Base-by-base conservation (phyloP, 2,329 filamentous ascomycete species). In the Colletotrichum scovillei region DNA sequence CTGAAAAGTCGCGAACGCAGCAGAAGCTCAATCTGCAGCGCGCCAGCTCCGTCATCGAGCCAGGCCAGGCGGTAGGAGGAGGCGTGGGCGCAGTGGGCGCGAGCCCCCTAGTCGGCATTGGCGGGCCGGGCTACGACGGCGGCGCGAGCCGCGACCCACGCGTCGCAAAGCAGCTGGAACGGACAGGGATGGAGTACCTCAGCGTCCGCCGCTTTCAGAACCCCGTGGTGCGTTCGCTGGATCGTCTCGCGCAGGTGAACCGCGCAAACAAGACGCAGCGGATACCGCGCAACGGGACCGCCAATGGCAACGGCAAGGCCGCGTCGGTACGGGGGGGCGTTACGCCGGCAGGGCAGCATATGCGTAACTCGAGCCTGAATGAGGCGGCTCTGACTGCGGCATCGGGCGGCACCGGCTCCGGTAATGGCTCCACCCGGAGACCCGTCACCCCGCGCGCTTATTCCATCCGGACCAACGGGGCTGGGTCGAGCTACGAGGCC, bases 1-100 rank as follows among this genome's bases (percentile, higher is more conserved):
- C 87, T 1, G 88, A 90, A 72, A 87, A 89, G 76, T 93, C 91
- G 67, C 88, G 93, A 16, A 94, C 92, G 1, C 92, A 94, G 81
- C 92, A 94, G 80, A 95, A 95, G 78, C 85, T 95, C 16, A 92
- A 94, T 82, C 86, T 95, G 1, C 92, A 94, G 78, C 89, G 93
- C 49, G 92, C 92, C 35, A 93, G 92, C 78, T 94, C 92, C 4
- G 90, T 89, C 75, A 92, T 94, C 60, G 92, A 94, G 76, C 90
- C 91, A 0, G 84, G 88, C 35, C 89, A 91, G 82, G 74, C 85
- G 79, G 63, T 77, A 11, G 78, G 78, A 19, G 83, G 77, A 14
- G 78, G 80, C 1, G 80, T 79, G 26, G 84, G 86, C 5, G 82
- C 83, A 1, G 82, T 83, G 8, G 85, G 84, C 14, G 81, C 83